phyloP scores from a whole-genome alignment of 176 grass and related monocot species.

The Puya raimondii region DNA sequence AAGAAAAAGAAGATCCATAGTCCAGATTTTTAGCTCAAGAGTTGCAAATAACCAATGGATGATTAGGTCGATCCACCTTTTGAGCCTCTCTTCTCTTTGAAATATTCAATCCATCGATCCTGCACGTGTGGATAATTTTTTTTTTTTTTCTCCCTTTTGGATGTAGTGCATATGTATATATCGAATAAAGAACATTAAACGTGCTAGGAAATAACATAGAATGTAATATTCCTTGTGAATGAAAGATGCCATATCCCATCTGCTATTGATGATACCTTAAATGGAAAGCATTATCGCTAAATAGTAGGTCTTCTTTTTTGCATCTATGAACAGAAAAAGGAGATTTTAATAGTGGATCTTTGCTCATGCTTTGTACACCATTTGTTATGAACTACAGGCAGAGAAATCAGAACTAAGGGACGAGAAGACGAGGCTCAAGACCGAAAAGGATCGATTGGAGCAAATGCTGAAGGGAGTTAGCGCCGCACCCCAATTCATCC shows the following conservation, averaged over 20 bases:
- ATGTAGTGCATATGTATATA: no score
- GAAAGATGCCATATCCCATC: background rate
- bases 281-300: no score
- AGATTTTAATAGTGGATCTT: background rate
- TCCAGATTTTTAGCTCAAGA: background rate
- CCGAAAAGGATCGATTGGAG: conserved; percentile 75
- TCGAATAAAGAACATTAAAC: no score
- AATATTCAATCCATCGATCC: no score
- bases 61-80: background rate
- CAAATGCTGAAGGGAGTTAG: conserved; percentile 62
- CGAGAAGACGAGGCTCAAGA: conserved; percentile 78
- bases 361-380: background rate
- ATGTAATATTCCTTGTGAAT: background rate
- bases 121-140: no score
- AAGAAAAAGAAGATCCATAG: no score
- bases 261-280: background rate
- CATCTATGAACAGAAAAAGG: no score
- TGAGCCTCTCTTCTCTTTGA: background rate
- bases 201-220: no score
- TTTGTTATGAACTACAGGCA: conserved; percentile 26
- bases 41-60: background rate
- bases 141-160: no score
- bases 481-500: conserved; percentile 31
- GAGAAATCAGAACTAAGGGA: conserved; percentile 83
- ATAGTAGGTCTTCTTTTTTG: no score